phyloP scores from a whole-genome alignment of 2,329 filamentous ascomycete species.

The Diplodia corticola region DNA sequence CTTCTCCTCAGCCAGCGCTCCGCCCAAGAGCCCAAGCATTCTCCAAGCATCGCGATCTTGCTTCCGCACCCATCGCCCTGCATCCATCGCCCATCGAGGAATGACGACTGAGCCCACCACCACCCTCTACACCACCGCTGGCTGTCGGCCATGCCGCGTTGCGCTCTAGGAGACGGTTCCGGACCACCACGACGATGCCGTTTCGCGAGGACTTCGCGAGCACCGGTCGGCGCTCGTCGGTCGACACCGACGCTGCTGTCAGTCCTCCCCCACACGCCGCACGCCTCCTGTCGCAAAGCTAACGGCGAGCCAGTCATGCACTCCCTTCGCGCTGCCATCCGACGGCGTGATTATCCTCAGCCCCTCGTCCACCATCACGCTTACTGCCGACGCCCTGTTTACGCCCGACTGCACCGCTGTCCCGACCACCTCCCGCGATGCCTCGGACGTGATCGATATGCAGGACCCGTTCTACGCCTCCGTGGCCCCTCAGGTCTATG shows the following conservation, averaged over 20 bases:
- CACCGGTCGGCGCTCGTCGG: slow-evolving; percentile 15
- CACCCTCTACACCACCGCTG: neutral
- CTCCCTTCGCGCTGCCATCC: slow-evolving; percentile 62
- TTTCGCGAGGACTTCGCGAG: slow-evolving; percentile 22
- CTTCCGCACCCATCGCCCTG: slow-evolving; percentile 14
- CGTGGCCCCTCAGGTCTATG: slow-evolving; percentile 89
- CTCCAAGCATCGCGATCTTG: slow-evolving; percentile 20
- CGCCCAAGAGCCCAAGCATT: slow-evolving; percentile 22
- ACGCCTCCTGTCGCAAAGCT: neutral
- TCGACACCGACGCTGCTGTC: slow-evolving; percentile 15
- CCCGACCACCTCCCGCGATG: slow-evolving; percentile 39
- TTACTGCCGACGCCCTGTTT: slow-evolving; percentile 62
- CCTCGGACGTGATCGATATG: slow-evolving; percentile 55
- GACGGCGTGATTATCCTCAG: slow-evolving; percentile 57
- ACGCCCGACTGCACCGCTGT: slow-evolving; percentile 53
- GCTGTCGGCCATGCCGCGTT: slow-evolving; percentile 19
- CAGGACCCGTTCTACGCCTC: slow-evolving; percentile 91
- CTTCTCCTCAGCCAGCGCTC: slow-evolving; percentile 16
- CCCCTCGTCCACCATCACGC: slow-evolving; percentile 57
- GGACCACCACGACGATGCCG: slow-evolving; percentile 20
- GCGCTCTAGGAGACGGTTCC: slow-evolving; percentile 13
- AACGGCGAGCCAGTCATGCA: slow-evolving; percentile 53
- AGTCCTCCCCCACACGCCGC: neutral
- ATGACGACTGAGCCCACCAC: slow-evolving; percentile 11
- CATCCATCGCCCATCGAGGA: slow-evolving; percentile 2